A percentile compares a stretch with the other conserved stretches of the same genome.
Conservation (phyloP, 345 rosid species). For the Brassica nigra region DNA sequence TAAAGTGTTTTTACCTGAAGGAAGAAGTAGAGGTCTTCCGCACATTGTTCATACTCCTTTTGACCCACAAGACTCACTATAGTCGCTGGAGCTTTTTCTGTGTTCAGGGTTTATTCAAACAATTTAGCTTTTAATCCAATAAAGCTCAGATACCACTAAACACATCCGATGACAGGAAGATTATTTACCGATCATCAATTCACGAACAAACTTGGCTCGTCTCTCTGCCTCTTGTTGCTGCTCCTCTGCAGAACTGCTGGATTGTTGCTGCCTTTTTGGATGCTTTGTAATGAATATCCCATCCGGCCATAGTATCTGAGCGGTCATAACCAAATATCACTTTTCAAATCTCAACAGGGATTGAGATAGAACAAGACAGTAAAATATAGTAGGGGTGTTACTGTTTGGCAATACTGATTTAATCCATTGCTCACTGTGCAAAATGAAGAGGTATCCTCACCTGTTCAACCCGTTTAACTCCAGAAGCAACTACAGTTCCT, state of each 20-base stretch:
- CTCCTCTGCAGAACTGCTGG: conserved; percentile 56
- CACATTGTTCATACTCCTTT: conserved; percentile 91
- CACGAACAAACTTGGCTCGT: conserved; percentile 88
- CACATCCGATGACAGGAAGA: background rate
- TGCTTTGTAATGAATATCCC: conserved; percentile 94
- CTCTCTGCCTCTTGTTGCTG: conserved; percentile 68
- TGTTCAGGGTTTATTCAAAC: background rate
- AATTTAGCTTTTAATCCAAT: background rate
- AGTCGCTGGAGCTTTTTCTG: conserved; percentile 93
- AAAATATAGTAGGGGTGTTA: background rate
- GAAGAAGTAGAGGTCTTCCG: conserved; percentile 88
- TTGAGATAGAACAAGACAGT: conserved; percentile 4
- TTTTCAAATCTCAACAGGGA: conserved; percentile 6
- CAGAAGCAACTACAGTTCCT: conserved; percentile 89
- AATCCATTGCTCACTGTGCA: background rate
- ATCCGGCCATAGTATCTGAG: conserved; percentile 98
- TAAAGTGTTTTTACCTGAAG: conserved; percentile 64
- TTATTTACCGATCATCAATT: conserved; percentile 81
- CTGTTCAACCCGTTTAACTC: conserved; percentile 85
- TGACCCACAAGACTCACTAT: conserved; percentile 85
- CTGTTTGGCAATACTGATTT: background rate
- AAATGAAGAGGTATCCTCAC: conserved; percentile 42
- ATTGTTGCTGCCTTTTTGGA: conserved; percentile 67
- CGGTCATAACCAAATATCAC: conserved; percentile 12
- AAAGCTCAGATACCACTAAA: background rate